A percentile compares a stretch with the other conserved stretches of the same genome.
Conservation (phyloP, 2,329 filamentous ascomycete species). For the Cladosporium sp. region DNA sequence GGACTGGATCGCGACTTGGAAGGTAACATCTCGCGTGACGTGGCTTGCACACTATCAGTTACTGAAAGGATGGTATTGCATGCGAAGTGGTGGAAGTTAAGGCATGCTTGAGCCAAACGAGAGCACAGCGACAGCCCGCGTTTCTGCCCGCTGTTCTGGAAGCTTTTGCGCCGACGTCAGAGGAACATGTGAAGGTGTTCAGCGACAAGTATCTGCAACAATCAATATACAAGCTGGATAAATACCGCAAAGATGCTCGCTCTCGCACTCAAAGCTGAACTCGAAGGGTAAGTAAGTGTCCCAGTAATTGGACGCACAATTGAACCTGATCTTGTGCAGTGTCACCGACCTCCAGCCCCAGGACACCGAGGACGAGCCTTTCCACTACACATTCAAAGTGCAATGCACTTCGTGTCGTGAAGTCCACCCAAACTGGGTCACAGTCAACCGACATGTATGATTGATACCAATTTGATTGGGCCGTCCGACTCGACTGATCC, state of each 20-base stretch:
- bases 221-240: not conserved
- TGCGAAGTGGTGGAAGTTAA: not conserved
- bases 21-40: conserved; percentile 3
- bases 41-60: not conserved
- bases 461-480: not conserved
- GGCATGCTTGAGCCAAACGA: not conserved
- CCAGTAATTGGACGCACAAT: too few relatives aligned
- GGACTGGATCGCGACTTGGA: not conserved
- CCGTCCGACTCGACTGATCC: not conserved
- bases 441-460: conserved; percentile 81
- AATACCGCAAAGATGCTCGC: conserved; percentile 55
- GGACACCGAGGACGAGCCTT: conserved; percentile 76
- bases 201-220: not conserved
- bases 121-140: not conserved
- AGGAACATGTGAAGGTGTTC: not conserved
- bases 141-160: not conserved
- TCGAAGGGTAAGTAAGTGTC: conserved; percentile 55
- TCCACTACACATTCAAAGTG: conserved; percentile 97
- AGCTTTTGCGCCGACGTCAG: conserved; percentile 8
- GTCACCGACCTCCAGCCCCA: conserved; percentile 84
- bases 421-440: conserved; percentile 79
- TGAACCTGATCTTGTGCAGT: conserved; percentile 43
- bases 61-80: not conserved
- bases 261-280: conserved; percentile 63
- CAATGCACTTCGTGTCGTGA: conserved; percentile 98